Conservation (phyloP, 306 rosid genomes). For the Urtica urens region DNA sequence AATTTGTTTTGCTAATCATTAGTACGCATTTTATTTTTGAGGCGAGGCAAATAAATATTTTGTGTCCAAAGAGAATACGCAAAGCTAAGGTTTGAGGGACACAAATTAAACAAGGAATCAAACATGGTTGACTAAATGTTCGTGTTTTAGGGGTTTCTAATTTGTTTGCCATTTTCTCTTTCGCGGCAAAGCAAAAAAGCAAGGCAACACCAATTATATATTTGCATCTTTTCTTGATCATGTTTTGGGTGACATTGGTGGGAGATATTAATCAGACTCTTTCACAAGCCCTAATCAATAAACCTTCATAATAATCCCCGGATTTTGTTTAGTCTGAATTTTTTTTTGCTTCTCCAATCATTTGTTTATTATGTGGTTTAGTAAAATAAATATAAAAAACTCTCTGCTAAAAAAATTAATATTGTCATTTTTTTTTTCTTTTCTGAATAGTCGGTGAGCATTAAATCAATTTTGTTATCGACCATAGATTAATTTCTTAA, state of each 20-base stretch:
- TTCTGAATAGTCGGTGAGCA: no score
- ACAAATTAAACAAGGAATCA: conserved; percentile 33
- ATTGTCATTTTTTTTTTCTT: no score
- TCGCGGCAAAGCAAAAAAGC: conserved; percentile 55
- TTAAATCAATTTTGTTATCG: no score
- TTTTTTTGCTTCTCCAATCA: conserved; percentile 48
- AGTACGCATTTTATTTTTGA: conserved; percentile 8
- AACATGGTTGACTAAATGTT: conserved; percentile 66
- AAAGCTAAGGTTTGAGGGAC: conserved; percentile 37
- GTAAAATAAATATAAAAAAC: conserved; percentile 38
- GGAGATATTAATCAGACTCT: conserved; percentile 3
- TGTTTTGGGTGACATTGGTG: conserved; percentile 72
- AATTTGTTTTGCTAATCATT: conserved; percentile 13
- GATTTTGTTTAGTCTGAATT: conserved; percentile 10
- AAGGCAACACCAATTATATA: conserved; percentile 30
- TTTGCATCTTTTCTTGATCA: conserved; percentile 45
- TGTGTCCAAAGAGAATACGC: conserved; percentile 23
- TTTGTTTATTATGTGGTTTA: conserved; percentile 46
- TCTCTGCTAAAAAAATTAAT: conserved; percentile 27
- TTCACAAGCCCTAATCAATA: conserved; percentile 18
- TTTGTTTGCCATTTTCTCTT: conserved; percentile 21
- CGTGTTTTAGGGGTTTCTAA: conserved; percentile 12
- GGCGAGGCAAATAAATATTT: conserved; percentile 5
- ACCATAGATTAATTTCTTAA: no score
- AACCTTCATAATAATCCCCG: neutral